A percentile compares a stretch with the other conserved stretches of the same genome.
phyloP scores from a whole-genome alignment of 2,329 filamentous ascomycete genomes.

The Epichloe gansuensis region DNA sequence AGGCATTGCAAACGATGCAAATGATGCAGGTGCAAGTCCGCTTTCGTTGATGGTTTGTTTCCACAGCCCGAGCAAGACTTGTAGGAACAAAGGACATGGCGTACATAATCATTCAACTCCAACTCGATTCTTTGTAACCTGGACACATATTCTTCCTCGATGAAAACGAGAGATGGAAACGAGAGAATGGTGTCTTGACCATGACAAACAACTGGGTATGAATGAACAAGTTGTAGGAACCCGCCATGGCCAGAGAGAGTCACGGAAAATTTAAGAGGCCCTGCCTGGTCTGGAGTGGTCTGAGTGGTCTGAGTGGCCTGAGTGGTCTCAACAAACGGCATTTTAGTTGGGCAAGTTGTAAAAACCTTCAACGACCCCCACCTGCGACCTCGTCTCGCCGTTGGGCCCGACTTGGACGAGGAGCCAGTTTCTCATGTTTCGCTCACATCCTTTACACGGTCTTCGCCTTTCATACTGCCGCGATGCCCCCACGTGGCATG shows the following conservation, averaged over 20 bases:
- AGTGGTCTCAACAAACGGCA: neutral
- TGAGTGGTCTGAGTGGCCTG: too few species aligned
- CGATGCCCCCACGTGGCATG: neutral
- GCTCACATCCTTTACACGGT: slow-evolving; percentile 3
- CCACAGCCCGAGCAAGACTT: neutral
- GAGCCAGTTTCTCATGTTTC: slow-evolving; percentile 9
- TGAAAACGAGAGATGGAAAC: neutral
- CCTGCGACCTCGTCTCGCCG: neutral
- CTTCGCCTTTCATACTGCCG: slow-evolving; percentile 1
- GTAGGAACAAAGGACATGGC: neutral
- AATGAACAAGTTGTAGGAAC: neutral
- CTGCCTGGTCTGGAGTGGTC: neutral
- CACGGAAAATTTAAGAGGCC: too few species aligned
- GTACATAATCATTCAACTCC: too few species aligned
- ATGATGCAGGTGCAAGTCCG: neutral
- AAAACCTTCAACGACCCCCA: neutral
- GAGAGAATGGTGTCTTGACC: neutral
- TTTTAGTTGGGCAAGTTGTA: neutral
- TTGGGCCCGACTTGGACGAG: neutral
- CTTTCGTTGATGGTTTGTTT: too few species aligned
- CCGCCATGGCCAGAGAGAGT: too few species aligned
- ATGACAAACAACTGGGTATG: neutral
- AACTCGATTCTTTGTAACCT: too few species aligned
- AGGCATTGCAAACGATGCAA: neutral
- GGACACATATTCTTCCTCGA: too few species aligned